These are phyloP conservation scores for Hypoxylon sp. DNA, from an alignment of 2,329 filamentous ascomycete genomes.

Conservation along the genomic window DNA sequence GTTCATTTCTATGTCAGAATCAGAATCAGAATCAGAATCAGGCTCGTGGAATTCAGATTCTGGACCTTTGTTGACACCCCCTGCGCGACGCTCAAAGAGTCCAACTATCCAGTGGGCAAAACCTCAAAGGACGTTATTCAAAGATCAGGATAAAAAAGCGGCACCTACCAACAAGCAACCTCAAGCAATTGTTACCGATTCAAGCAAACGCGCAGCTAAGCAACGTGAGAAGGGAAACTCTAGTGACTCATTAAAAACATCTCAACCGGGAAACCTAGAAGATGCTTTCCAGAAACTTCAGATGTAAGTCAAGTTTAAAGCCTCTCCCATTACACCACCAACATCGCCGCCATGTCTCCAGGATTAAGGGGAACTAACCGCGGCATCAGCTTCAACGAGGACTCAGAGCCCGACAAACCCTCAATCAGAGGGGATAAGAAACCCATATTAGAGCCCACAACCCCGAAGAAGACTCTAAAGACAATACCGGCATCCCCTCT, in stretches of 20 bases:
- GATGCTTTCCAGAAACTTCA: slow-evolving; percentile 54
- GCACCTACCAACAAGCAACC: slow-evolving; percentile 24
- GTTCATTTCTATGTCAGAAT: slow-evolving; percentile 43
- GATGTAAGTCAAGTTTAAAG: slow-evolving; percentile 48
- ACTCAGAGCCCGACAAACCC: slow-evolving; percentile 45
- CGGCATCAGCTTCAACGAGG: slow-evolving; percentile 50
- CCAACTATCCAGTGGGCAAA: slow-evolving; percentile 40
- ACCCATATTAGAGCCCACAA: slow-evolving; percentile 45
- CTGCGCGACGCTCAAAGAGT: slow-evolving; percentile 42
- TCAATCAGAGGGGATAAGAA: slow-evolving; percentile 27
- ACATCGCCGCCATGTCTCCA: background rate
- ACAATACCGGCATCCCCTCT: slow-evolving; percentile 47
- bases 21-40: slow-evolving; percentile 43
- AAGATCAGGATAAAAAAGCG: slow-evolving; percentile 36
- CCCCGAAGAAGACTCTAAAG: slow-evolving; percentile 52
- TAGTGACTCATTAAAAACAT: slow-evolving; percentile 34
- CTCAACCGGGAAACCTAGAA: slow-evolving; percentile 47
- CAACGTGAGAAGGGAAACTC: slow-evolving; percentile 23
- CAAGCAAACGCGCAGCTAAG: slow-evolving; percentile 38
- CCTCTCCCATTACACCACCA: background rate
- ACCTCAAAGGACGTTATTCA: slow-evolving; percentile 44
- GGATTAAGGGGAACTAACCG: slow-evolving; percentile 23
- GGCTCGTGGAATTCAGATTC: slow-evolving; percentile 45
- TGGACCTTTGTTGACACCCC: slow-evolving; percentile 41
- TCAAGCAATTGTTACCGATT: slow-evolving; percentile 11